Conservation (phyloP, 73 alveolate species). For the Tetrahymena malaccensis region DNA sequence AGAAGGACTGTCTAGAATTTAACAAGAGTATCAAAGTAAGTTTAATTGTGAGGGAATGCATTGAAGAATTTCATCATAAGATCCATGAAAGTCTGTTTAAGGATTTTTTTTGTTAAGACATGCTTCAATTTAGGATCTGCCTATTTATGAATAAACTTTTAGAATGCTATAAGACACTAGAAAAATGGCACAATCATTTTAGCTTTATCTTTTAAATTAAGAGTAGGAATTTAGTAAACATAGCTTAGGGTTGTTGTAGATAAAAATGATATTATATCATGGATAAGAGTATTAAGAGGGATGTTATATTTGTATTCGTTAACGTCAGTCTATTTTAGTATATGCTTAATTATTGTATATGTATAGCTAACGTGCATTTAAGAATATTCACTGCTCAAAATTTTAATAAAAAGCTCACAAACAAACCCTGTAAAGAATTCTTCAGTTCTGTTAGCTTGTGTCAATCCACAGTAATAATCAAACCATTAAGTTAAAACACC, state of each 20-base stretch:
- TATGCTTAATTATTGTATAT: neutral
- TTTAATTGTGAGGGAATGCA: neutral
- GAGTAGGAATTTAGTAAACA: neutral
- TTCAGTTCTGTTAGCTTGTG: neutral
- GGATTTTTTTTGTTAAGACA: neutral
- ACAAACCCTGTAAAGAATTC: neutral
- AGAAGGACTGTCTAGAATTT: neutral
- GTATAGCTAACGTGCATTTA: neutral
- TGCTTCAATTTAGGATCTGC: neutral
- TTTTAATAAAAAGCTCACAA: neutral
- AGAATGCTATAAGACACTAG: neutral
- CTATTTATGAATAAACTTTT: neutral
- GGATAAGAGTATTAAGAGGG: neutral
- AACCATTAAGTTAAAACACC: neutral
- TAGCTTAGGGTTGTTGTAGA: neutral
- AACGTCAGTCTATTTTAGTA: neutral
- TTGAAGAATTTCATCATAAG: neutral
- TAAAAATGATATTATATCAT: neutral
- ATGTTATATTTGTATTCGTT: neutral
- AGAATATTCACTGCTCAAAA: neutral
- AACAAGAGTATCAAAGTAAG: neutral
- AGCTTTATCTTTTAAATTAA: neutral
- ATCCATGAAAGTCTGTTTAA: neutral
- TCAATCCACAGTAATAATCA: neutral
- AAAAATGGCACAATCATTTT: neutral